Percentiles rank a stretch among this genome's conserved stretches.
These are phyloP conservation scores for Nemania serpens DNA, from an alignment of 2,329 filamentous ascomycete species.

Conservation along the genomic window DNA sequence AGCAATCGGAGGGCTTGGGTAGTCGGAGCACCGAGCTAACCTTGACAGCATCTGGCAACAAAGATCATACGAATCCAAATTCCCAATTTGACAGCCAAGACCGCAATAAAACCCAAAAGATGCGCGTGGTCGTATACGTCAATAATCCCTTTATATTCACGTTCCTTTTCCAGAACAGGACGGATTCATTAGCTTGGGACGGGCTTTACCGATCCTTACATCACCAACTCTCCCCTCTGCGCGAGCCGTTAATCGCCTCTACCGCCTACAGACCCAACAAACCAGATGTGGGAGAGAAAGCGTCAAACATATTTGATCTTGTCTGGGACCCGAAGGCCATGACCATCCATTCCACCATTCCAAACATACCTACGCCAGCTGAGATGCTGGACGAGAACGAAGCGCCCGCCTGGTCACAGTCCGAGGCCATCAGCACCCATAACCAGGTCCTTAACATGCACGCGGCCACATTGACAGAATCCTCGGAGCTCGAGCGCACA, in stretches of 20 bases:
- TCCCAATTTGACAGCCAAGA: constrained; percentile 53
- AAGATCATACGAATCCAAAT: constrained; percentile 28
- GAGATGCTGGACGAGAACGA: constrained; percentile 34
- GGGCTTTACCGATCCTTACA: constrained; percentile 64
- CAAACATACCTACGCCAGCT: constrained; percentile 63
- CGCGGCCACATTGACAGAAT: constrained; percentile 49
- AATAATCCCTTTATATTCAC: constrained; percentile 78
- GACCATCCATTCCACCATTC: constrained; percentile 66
- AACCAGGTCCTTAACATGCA: constrained; percentile 65
- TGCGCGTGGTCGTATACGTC: constrained; percentile 74
- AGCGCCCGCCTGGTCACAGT: constrained; percentile 56
- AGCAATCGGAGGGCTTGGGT: constrained; percentile 52
- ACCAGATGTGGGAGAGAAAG: constrained; percentile 44
- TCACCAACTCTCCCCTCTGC: constrained; percentile 62
- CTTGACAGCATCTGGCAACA: constrained; percentile 24
- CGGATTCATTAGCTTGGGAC: constrained; percentile 61
- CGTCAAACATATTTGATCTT: constrained; percentile 62
- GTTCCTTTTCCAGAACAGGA: constrained; percentile 69
- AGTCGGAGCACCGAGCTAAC: constrained; percentile 44
- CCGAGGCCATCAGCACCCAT: constrained; percentile 68
- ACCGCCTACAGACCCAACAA: constrained; percentile 61
- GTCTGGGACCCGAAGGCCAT: constrained; percentile 63
- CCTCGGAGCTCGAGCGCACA: constrained; percentile 61
- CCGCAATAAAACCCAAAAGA: constrained; percentile 57
- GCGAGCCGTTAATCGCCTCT: constrained; percentile 60